Conservation (phyloP, 176 grass and related monocot genomes). For the Microstegium vimineum region DNA sequence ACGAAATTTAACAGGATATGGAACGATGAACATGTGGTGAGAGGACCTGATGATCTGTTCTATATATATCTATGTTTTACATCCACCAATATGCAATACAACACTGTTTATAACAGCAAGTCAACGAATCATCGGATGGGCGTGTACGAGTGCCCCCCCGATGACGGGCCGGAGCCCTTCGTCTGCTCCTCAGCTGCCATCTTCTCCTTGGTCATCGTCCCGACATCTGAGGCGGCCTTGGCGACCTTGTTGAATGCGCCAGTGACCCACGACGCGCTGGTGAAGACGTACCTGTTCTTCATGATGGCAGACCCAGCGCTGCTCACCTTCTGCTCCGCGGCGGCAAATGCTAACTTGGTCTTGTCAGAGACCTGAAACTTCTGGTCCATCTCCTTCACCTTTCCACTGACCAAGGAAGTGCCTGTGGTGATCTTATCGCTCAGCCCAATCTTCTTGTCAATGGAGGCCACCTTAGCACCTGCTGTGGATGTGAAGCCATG, state of each 20-base stretch:
- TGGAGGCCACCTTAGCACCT: conserved; percentile 56
- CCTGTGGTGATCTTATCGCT: conserved; percentile 70
- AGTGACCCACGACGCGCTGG: conserved; percentile 60
- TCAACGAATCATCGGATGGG: conserved; percentile 36
- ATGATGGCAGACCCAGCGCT: conserved; percentile 70
- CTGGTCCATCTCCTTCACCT: conserved; percentile 77
- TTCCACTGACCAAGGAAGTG: conserved; percentile 60
- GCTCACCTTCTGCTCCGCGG: conserved; percentile 77
- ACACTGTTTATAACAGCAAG: background rate
- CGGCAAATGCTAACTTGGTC: conserved; percentile 55
- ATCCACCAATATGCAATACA: conserved; percentile 28
- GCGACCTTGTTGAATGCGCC: conserved; percentile 61
- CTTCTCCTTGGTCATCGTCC: conserved; percentile 90
- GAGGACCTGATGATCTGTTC: conserved; percentile 12
- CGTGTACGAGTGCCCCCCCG: conserved; percentile 37
- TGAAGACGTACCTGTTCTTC: conserved; percentile 92
- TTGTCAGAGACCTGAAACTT: conserved; percentile 88
- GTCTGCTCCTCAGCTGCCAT: conserved; percentile 59
- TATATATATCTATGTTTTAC: conserved; percentile 41
- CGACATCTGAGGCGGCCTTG: conserved; percentile 60
- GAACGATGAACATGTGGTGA: conserved; percentile 7
- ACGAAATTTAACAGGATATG: background rate
- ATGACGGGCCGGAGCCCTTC: conserved; percentile 28
- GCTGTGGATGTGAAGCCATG: conserved; percentile 77
- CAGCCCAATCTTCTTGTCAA: conserved; percentile 87